Evolutionary conservation across 169 alveolate genomes (phyloP).

Genomic region (Plasmodium fragile): DNA sequence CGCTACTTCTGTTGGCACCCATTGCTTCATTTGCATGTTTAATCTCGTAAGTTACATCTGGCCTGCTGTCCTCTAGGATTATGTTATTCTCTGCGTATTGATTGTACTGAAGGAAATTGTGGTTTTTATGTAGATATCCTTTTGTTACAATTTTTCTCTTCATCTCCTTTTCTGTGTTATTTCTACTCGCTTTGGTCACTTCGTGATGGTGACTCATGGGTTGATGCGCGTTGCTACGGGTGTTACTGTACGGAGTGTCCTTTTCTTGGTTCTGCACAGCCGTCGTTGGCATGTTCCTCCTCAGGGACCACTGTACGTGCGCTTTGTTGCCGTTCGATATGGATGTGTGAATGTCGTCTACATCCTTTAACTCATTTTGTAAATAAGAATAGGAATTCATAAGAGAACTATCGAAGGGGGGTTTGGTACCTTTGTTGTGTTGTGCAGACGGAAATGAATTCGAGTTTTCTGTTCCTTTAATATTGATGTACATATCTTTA

Average conservation of each 20-base stretch:
- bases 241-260: neutral
- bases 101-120: neutral
- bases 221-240: neutral
- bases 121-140: neutral
- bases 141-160: neutral
- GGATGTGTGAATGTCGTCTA: neutral
- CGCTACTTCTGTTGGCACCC: neutral
- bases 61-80: neutral
- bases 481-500: neutral
- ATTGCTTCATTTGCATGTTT: neutral
- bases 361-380: neutral
- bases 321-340: neutral
- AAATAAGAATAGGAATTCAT: conserved; percentile 1
- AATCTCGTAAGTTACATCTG: conserved; percentile 1
- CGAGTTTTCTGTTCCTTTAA: neutral
- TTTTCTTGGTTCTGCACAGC: neutral
- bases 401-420: conserved; percentile 14
- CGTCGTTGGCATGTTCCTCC: neutral
- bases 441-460: neutral
- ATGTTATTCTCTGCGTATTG: conserved; percentile 2
- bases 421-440: neutral
- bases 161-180: neutral
- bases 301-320: neutral
- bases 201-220: neutral
- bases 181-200: conserved; percentile 7